Evolutionary conservation across 164 flowering plant species (phyloP).

Genomic region (Magnolia officinalis): DNA sequence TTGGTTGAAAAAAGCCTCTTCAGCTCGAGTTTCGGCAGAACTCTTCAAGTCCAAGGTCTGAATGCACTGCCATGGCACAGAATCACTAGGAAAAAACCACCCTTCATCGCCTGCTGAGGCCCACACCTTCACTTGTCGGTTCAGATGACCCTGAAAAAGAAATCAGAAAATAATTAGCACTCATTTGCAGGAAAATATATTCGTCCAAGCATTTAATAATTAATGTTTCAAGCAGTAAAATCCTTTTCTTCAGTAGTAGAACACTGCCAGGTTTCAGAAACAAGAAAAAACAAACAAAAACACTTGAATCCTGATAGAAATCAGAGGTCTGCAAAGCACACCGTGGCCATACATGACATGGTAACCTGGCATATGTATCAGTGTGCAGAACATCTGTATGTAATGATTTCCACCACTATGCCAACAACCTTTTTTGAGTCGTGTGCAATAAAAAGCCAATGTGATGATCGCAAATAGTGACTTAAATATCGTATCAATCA

Average conservation of each 20-base stretch:
- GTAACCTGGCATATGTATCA: too few species aligned
- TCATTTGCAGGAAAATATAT: background rate
- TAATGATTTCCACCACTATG: too few species aligned
- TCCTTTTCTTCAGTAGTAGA: background rate
- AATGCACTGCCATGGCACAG: constrained; percentile 80
- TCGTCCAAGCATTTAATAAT: background rate
- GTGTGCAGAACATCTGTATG: too few species aligned
- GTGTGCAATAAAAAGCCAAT: too few species aligned
- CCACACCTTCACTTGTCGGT: constrained; percentile 85
- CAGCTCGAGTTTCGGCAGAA: constrained; percentile 51
- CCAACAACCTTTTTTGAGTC: too few species aligned
- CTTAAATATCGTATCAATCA: too few species aligned
- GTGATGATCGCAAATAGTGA: too few species aligned
- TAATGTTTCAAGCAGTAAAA: background rate
- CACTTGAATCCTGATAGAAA: background rate
- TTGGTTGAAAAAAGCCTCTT: constrained; percentile 94
- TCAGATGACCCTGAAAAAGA: constrained; percentile 67
- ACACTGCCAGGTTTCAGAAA: background rate
- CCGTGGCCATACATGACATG: too few species aligned
- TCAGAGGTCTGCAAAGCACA: too few species aligned
- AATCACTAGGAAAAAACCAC: constrained; percentile 79
- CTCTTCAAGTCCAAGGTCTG: constrained; percentile 84
- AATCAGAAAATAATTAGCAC: background rate
- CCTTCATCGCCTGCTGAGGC: constrained; percentile 83
- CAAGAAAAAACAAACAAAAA: background rate